A percentile compares a stretch with the other conserved stretches of the same genome.
These are phyloP conservation scores for Russula vinacea DNA, from an alignment of 768 basidiomycete genomes.

Conservation along the genomic window DNA sequence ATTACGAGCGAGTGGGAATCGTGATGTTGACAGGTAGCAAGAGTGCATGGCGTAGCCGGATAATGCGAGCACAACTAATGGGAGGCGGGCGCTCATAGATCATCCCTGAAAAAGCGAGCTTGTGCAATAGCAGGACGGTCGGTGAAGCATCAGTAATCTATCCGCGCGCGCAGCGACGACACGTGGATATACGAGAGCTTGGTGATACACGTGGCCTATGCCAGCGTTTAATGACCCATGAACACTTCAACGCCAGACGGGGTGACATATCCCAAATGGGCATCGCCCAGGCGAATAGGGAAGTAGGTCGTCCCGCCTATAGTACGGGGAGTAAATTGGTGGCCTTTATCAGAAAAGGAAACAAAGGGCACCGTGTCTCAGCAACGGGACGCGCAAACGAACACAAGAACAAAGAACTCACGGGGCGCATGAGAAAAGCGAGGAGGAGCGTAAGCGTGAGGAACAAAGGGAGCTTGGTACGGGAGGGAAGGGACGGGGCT, in stretches of 20 bases:
- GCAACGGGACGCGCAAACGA: not conserved
- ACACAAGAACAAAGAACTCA: not conserved
- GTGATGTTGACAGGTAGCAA: not conserved
- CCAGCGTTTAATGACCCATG: not conserved
- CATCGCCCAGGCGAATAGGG: constrained; percentile 15
- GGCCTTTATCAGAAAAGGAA: not conserved
- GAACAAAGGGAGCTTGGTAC: not conserved
- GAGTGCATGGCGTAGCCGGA: not conserved
- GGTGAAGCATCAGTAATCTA: not conserved
- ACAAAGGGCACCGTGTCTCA: not conserved
- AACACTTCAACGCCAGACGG: constrained; percentile 21
- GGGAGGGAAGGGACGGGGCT: constrained; percentile 4
- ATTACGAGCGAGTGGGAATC: not conserved
- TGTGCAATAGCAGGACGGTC: not conserved
- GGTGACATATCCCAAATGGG: constrained; percentile 19
- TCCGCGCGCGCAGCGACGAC: not conserved
- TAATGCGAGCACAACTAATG: not conserved
- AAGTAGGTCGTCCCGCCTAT: constrained; percentile 26
- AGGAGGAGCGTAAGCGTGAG: not conserved
- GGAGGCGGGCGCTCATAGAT: not conserved
- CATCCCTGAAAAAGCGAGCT: not conserved
- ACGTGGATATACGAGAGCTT: not conserved
- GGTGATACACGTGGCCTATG: too few relatives aligned
- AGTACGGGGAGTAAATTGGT: constrained; percentile 7
- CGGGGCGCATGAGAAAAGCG: not conserved